These are phyloP conservation scores for Yamadazyma taylorii DNA, from an alignment of 1,139 yeast species.

Conservation along the genomic window DNA sequence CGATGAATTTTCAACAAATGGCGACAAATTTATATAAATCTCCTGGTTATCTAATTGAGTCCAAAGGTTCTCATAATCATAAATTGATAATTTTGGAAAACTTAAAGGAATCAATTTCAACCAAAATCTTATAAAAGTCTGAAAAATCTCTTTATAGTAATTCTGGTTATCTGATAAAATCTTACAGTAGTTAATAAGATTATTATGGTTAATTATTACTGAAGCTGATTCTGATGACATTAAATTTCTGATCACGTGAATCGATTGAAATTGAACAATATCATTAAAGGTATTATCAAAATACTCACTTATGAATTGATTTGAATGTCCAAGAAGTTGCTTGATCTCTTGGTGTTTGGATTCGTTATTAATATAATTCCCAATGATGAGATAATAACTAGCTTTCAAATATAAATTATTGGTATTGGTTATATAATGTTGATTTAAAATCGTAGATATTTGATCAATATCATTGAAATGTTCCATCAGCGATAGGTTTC, in stretches of 20 bases:
- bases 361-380: slow-evolving; percentile 32
- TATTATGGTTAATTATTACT: slow-evolving; percentile 9
- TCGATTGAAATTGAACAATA: slow-evolving; percentile 39
- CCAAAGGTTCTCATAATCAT: slow-evolving; percentile 22
- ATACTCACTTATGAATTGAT: slow-evolving; percentile 21
- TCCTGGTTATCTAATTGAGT: slow-evolving; percentile 11
- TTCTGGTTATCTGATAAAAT: slow-evolving; percentile 34
- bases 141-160: slow-evolving; percentile 37
- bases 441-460: slow-evolving; percentile 4
- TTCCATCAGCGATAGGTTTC: slow-evolving; percentile 35
- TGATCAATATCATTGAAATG: slow-evolving; percentile 13
- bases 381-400: slow-evolving; percentile 33
- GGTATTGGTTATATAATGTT: slow-evolving; percentile 3
- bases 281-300: slow-evolving; percentile 30
- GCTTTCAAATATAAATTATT: slow-evolving; percentile 30
- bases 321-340: slow-evolving; percentile 10
- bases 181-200: slow-evolving; percentile 25
- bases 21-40: slow-evolving; percentile 9
- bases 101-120: slow-evolving; percentile 26
- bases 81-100: slow-evolving; percentile 12
- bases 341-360: slow-evolving; percentile 19
- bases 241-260: slow-evolving; percentile 37
- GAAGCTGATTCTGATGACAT: slow-evolving; percentile 17
- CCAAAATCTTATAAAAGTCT: slow-evolving; percentile 30
- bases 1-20: slow-evolving; percentile 2